Evolutionary conservation across 192 early-diverging fungal genomes (phyloP), one percentile per base, ranked within the genome.

Genomic region (Coemansia aciculifera): DNA sequence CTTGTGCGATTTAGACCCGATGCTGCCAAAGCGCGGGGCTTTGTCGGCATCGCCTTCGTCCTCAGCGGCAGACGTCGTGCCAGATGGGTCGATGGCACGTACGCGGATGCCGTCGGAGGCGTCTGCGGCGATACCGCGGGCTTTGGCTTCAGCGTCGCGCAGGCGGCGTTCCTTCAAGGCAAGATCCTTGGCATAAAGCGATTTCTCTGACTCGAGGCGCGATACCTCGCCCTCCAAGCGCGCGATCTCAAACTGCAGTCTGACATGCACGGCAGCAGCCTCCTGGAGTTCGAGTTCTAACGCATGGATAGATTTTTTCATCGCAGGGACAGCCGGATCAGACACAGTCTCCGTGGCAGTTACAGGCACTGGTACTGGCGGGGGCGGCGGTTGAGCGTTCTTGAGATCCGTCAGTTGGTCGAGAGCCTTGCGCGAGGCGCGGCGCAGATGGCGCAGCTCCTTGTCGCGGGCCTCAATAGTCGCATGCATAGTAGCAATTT

Each of bases 1-100:
- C 73, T 78, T 83, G 67, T 83, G 80, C 54, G 80, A 83, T 56
- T 83, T 83, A 5, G 79, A 59, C 10, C 79, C 79, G 21, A 65
- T 59, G 43, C 79, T 81, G 51, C 71, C 79, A 36, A 72, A 81
- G 62, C 51, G 60, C 51, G 51, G 51, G 3, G 51, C 12, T 32
- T 38, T 61, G 5, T 46, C 38, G 1, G 32, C 62, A 2, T 69
- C 72, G 32, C 61, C 68, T 23, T 69, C 71, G 7, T 72, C 65
- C 27, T 66, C 74, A 5, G 24, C 71, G 13, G 9, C 37, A 11
- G 29, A 34, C 11, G 23, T 36, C 8, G 32, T 29, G 27, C n/a
- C 57, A 3, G 51, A 27, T 29, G 31, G 66, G n/a, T 78, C 81
- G n/a, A 83, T 57, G 6, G 69, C 61, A 2, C 72, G 72, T 23